Percentiles rank a stretch among this genome's conserved stretches.
Conservation (phyloP, 257 asterid genomes). For the Osmanthus fragrans region DNA sequence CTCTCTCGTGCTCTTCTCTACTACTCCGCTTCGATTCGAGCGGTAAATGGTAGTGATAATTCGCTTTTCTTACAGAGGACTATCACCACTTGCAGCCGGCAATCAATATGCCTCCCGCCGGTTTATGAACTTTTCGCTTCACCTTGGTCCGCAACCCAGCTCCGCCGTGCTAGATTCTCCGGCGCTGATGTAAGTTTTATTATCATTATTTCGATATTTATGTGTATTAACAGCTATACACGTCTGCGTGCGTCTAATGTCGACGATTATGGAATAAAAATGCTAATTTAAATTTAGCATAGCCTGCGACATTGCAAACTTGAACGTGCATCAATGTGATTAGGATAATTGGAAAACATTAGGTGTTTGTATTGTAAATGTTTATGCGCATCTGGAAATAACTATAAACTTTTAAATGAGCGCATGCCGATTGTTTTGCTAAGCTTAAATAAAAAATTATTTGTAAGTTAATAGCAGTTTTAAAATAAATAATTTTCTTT, state of each 20-base stretch:
- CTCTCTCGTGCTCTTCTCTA: constrained; percentile 41
- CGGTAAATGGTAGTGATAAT: not conserved
- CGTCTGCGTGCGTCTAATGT: not conserved
- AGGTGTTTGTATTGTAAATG: not conserved
- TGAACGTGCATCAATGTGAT: not conserved
- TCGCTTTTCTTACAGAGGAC: constrained; percentile 4
- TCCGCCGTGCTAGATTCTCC: constrained; percentile 77
- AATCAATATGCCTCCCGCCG: constrained; percentile 22
- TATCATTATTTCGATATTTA: not conserved
- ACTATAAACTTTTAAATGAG: not conserved
- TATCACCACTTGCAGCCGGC: constrained; percentile 26
- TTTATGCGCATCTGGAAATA: not conserved
- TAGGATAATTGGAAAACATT: not conserved
- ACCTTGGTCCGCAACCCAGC: constrained; percentile 77
- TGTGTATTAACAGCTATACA: not conserved
- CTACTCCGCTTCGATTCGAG: constrained; percentile 25
- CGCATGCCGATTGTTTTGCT: not conserved
- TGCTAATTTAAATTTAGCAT: not conserved
- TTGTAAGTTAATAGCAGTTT: not conserved
- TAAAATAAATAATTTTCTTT: not conserved
- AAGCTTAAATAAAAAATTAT: not conserved
- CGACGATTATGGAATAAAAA: not conserved
- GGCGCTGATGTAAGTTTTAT: constrained; percentile 69
- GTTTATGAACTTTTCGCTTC: constrained; percentile 36
- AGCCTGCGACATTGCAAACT: not conserved